A percentile compares a stretch with the other conserved stretches of the same genome.
These are phyloP conservation scores for Candida tibetensis DNA, from an alignment of 805 yeast genomes.

Conservation along the genomic window DNA sequence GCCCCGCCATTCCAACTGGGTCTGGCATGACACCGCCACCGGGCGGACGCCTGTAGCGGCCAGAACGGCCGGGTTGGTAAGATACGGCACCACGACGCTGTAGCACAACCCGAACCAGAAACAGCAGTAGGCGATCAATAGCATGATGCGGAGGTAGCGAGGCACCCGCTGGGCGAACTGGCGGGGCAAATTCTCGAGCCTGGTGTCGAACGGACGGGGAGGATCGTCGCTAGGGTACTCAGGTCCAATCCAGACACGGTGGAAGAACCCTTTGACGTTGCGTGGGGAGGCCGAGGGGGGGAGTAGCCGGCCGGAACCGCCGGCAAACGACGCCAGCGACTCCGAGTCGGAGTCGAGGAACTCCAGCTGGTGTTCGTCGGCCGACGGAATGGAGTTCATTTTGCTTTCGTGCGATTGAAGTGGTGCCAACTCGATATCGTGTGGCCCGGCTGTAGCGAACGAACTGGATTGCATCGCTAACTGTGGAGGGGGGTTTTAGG, in stretches of 20 bases:
- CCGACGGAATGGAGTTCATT: background rate
- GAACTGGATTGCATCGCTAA: no score
- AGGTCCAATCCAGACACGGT: conserved; percentile 59
- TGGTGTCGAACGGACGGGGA: conserved; percentile 13
- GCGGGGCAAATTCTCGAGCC: conserved; percentile 45
- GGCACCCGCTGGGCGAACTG: conserved; percentile 30
- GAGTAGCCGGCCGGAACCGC: no score
- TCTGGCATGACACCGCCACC: conserved; percentile 48
- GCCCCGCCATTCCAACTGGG: conserved; percentile 61
- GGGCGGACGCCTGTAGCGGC: conserved; percentile 26
- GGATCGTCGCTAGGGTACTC: conserved; percentile 12
- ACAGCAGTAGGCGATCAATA: conserved; percentile 38
- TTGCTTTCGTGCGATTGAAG: background rate
- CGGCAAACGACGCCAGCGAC: background rate
- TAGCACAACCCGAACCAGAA: conserved; percentile 46
- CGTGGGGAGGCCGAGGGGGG: no score
- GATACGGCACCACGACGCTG: conserved; percentile 43
- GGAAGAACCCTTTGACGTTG: conserved; percentile 25
- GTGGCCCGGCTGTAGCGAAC: no score
- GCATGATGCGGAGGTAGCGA: conserved; percentile 20
- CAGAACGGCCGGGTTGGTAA: conserved; percentile 29
- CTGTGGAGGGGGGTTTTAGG: no score
- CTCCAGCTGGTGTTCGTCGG: conserved; percentile 1
- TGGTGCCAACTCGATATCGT: background rate
- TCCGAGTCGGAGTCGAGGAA: background rate